Percentiles rank a stretch among this genome's conserved stretches.
Evolutionary conservation across 352 stramenopile species (phyloP).

Genomic region (Pythium aristosporum): DNA sequence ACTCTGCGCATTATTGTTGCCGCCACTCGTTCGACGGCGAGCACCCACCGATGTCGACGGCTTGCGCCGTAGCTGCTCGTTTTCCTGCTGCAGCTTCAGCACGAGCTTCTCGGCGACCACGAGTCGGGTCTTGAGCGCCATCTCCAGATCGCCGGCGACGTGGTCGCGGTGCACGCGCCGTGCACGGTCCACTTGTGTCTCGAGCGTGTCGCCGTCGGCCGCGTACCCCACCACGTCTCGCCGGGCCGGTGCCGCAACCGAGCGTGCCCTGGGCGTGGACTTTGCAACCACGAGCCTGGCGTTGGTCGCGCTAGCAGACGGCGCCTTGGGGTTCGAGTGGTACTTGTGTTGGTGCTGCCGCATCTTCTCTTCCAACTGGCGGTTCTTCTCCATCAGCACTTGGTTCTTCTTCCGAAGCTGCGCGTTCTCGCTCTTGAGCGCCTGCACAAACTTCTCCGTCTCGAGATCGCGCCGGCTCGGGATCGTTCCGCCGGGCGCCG

Average conservation of each 20-base stretch:
- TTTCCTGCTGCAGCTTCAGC: conserved; percentile 66
- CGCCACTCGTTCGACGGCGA: conserved; percentile 2
- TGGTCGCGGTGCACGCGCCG: conserved; percentile 51
- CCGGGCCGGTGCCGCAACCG: not conserved
- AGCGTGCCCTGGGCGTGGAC: conserved; percentile 16
- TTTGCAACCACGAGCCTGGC: conserved; percentile 6
- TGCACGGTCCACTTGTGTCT: conserved; percentile 44
- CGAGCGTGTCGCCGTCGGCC: conserved; percentile 32
- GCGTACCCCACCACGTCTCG: not conserved
- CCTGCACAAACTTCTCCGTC: conserved; percentile 79
- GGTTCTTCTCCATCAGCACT: conserved; percentile 65
- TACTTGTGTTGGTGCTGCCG: conserved; percentile 29
- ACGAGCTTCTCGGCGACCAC: conserved; percentile 72
- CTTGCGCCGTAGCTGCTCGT: conserved; percentile 46
- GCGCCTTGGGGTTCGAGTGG: conserved; percentile 26
- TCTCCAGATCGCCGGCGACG: conserved; percentile 58
- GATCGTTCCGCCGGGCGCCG: not conserved
- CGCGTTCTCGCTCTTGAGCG: conserved; percentile 73
- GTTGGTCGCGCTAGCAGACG: conserved; percentile 21
- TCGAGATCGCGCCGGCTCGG: conserved; percentile 62
- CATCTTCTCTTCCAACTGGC: conserved; percentile 59
- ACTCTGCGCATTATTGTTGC: conserved; percentile 31
- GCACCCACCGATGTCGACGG: not conserved
- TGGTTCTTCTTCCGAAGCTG: conserved; percentile 78
- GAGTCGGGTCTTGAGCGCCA: conserved; percentile 68